phyloP scores from a whole-genome alignment of 2,329 filamentous ascomycete species.

The Penicillium sp. region DNA sequence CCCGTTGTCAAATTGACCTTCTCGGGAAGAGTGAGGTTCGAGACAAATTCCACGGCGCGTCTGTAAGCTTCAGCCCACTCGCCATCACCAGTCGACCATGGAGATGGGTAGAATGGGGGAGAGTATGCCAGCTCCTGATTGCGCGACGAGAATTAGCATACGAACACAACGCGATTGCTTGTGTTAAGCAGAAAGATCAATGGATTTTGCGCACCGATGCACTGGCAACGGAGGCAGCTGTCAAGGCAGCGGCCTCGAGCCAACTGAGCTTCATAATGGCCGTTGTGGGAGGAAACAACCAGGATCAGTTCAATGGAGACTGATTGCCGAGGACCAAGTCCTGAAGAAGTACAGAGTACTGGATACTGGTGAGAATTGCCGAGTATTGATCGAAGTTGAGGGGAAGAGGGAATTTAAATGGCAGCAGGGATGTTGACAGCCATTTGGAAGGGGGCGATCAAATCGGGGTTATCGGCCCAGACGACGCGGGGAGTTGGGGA shows the following conservation, averaged over 20 bases:
- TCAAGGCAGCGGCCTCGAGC: conserved; percentile 37
- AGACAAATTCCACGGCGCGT: conserved; percentile 78
- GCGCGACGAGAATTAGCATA: conserved; percentile 8
- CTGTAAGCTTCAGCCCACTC: conserved; percentile 76
- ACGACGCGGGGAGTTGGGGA: conserved; percentile 5
- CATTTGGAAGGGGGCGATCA: not conserved
- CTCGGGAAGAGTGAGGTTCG: conserved; percentile 78
- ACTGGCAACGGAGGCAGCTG: conserved; percentile 36
- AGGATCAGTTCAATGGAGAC: conserved; percentile 1
- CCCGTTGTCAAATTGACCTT: conserved; percentile 97
- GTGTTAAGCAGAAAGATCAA: too few relatives aligned
- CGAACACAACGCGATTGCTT: not conserved
- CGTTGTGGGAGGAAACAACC: conserved; percentile 14
- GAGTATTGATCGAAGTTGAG: not conserved
- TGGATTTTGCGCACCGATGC: too few relatives aligned
- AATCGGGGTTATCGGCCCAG: not conserved
- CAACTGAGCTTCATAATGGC: conserved; percentile 44
- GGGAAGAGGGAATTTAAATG: not conserved
- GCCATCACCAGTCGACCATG: conserved; percentile 78
- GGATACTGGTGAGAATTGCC: not conserved
- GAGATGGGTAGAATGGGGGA: conserved; percentile 79
- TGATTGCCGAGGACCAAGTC: not conserved
- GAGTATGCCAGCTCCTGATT: conserved; percentile 47
- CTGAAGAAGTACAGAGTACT: not conserved
- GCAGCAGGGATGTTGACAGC: not conserved